These are phyloP conservation scores for Scutellaria galericulata DNA, from an alignment of 257 asterid genomes.

Conservation along the genomic window DNA sequence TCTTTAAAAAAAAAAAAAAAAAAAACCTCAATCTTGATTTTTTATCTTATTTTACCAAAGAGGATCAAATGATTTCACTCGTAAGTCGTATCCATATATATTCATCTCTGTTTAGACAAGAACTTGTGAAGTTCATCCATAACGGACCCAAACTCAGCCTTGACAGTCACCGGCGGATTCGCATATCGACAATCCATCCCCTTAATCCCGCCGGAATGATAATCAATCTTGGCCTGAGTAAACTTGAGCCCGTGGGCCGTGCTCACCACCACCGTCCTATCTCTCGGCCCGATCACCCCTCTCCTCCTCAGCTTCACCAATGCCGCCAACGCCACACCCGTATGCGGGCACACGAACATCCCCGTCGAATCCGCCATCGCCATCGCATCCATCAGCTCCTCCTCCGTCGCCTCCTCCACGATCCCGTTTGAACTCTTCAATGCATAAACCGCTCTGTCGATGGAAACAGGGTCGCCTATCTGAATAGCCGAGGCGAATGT, in stretches of 20 bases:
- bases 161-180: slow-evolving; percentile 57
- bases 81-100: background rate
- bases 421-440: slow-evolving; percentile 50
- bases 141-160: slow-evolving; percentile 53
- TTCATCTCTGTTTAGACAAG: slow-evolving; percentile 25
- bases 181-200: slow-evolving; percentile 48
- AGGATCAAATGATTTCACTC: too few relatives aligned
- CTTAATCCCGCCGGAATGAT: slow-evolving; percentile 48
- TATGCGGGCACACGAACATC: slow-evolving; percentile 66
- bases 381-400: slow-evolving; percentile 66
- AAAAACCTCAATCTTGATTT: too few relatives aligned
- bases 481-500: slow-evolving; percentile 67
- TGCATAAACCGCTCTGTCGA: slow-evolving; percentile 58
- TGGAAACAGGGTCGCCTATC: slow-evolving; percentile 69
- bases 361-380: slow-evolving; percentile 70
- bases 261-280: slow-evolving; percentile 63
- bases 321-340: slow-evolving; percentile 60
- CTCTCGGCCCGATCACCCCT: slow-evolving; percentile 53
- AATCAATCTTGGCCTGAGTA: slow-evolving; percentile 60
- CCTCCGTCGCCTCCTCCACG: slow-evolving; percentile 68
- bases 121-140: slow-evolving; percentile 55
- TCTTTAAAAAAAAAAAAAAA: too few relatives aligned
- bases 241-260: slow-evolving; percentile 70
- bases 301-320: slow-evolving; percentile 50
- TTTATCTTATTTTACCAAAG: too few relatives aligned